Percentiles rank a stretch among this genome's conserved stretches.
Evolutionary conservation across 208 protist species (phyloP).

Genomic region (Trypanosomatidae sp.): DNA sequence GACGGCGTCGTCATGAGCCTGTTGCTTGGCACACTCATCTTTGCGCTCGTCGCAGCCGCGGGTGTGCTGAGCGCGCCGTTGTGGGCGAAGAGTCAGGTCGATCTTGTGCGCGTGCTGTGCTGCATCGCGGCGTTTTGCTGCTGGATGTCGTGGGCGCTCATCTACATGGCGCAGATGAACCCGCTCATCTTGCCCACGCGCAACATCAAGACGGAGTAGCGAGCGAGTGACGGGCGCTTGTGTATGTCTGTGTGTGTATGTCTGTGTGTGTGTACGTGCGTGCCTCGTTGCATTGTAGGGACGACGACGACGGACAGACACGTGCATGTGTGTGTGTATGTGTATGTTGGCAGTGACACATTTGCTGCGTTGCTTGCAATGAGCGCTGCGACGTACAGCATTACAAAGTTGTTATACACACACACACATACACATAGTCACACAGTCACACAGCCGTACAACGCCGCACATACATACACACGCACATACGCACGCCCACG

Average conservation of each 20-base stretch:
- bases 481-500: neutral
- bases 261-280: too few species aligned
- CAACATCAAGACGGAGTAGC: constrained; percentile 57
- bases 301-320: neutral
- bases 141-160: constrained; percentile 87
- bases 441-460: neutral
- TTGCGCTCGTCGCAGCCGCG: constrained; percentile 30
- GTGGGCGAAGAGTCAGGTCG: constrained; percentile 74
- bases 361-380: too few species aligned
- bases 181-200: constrained; percentile 80
- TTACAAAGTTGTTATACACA: neutral
- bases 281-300: neutral
- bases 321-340: neutral
- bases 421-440: too few species aligned
- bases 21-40: constrained; percentile 64
- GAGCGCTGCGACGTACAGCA: too few species aligned
- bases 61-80: constrained; percentile 42
- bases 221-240: too few species aligned
- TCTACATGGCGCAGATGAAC: constrained; percentile 91
- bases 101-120: constrained; percentile 66
- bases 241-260: too few species aligned
- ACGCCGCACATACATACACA: constrained; percentile 2
- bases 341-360: neutral
- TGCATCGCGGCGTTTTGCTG: constrained; percentile 73
- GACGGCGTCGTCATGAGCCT: constrained; percentile 29